Evolutionary conservation across 768 basidiomycete species (phyloP).

Genomic region (Pleurotus giganteus): DNA sequence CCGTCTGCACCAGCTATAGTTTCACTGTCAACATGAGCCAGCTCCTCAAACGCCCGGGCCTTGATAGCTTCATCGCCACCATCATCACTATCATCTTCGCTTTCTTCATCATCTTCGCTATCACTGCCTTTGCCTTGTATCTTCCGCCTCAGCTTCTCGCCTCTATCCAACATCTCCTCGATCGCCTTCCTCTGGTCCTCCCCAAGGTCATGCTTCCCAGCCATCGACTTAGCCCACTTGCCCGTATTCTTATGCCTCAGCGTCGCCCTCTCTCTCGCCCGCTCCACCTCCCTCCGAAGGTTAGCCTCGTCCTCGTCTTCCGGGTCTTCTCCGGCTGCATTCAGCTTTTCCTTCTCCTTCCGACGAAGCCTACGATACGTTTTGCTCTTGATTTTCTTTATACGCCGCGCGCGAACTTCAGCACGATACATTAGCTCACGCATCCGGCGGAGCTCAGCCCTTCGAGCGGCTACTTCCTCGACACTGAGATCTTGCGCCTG

Average conservation of each 20-base stretch:
- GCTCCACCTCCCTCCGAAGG: slow-evolving; percentile 70
- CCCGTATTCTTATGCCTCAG: slow-evolving; percentile 85
- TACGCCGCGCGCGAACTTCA: too few relatives aligned
- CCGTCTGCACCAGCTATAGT: slow-evolving; percentile 26
- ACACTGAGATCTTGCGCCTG: slow-evolving; percentile 78
- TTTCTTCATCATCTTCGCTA: slow-evolving; percentile 43
- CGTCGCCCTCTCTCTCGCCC: slow-evolving; percentile 89
- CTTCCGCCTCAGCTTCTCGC: slow-evolving; percentile 67
- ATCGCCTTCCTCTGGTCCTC: slow-evolving; percentile 67
- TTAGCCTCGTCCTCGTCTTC: slow-evolving; percentile 53
- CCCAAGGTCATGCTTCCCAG: slow-evolving; percentile 48
- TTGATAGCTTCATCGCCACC: too few relatives aligned
- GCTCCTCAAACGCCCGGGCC: too few relatives aligned
- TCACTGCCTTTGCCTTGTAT: slow-evolving; percentile 68
- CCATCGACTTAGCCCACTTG: slow-evolving; percentile 69
- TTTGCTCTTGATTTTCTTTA: too few relatives aligned
- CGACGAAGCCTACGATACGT: too few relatives aligned
- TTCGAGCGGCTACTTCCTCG: slow-evolving; percentile 83
- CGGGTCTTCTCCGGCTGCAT: slow-evolving; percentile 40
- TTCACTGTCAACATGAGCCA: too few relatives aligned
- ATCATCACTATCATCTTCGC: slow-evolving; percentile 34
- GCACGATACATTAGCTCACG: too few relatives aligned
- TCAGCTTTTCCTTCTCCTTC: slow-evolving; percentile 60
- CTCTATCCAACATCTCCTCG: slow-evolving; percentile 82
- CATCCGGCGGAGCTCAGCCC: slow-evolving; percentile 81